Base-by-base conservation (phyloP, 106 monocot species). In the Apostasia shenzhenica region DNA sequence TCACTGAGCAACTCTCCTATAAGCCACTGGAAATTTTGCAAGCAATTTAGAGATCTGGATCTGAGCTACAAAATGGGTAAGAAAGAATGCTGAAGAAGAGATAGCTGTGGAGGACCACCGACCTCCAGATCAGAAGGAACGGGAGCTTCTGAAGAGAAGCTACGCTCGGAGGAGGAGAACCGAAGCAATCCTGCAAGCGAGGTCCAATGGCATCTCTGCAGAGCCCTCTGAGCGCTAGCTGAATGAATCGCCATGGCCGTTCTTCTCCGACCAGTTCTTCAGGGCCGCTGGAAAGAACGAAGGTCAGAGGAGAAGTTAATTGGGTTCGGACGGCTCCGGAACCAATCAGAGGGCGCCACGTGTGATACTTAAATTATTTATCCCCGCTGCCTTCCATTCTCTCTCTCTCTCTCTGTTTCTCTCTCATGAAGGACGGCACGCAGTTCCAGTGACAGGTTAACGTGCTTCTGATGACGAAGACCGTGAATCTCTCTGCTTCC, bases 141-240 rank as follows among this genome's bases (percentile, higher is more conserved):
- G 26, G 48, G 26, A 26, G 26, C 65, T 26, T 48, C 48, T 49
- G 65, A 65, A 8, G 48, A 65, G 48, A 65, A 65, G 41, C 65
- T 4, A 65, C 65, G 65, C 47, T 14, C 62, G 8, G 65, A 46
- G 8, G 65, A 48, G 7, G 5, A 47, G 6, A 1, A 65, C 9
- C 12, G 45, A 26, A 62, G 3, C 45, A 3, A 13, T 45, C 4
- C 10, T n/a, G 45, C 13, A 45, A 12, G 45, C 3, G 62, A 62
- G 45, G 45, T 62, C 62, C 62, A n/a, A 62, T 5, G 13, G 45
- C 44, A 39, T 11, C 45, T 62, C 45, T 11, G 13, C 10, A 62
- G 44, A 43, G 41, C 44, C 42, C 12, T 45, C 13, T n/a, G 26
- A 45, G 13, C 2, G 5, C 62, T 10, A 13, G 62, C 12, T 62